Conservation (phyloP, 805 yeast genomes). For the Wickerhamiella musiphila region DNA sequence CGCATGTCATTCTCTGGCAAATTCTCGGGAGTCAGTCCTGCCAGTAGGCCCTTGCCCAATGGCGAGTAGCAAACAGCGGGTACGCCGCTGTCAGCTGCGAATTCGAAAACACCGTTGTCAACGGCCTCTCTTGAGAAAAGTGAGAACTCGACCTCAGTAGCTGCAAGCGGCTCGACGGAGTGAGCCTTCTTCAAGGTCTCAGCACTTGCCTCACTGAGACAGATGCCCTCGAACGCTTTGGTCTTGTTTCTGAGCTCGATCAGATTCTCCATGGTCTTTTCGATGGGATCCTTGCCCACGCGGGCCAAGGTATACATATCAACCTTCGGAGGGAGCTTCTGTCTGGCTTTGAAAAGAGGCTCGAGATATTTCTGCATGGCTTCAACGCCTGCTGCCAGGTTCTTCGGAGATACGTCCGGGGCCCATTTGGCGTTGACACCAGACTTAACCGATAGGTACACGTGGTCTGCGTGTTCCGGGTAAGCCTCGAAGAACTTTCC, state of each 20-base stretch:
- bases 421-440: slow-evolving; percentile 26
- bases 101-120: slow-evolving; percentile 43
- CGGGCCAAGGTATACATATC: slow-evolving; percentile 63
- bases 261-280: slow-evolving; percentile 36
- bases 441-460: slow-evolving; percentile 54
- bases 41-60: slow-evolving; percentile 58
- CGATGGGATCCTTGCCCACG: slow-evolving; percentile 38
- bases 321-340: slow-evolving; percentile 11
- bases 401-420: slow-evolving; percentile 37
- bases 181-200: slow-evolving; percentile 43
- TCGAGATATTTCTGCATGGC: slow-evolving; percentile 17
- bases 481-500: slow-evolving; percentile 38
- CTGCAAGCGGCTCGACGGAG: slow-evolving; percentile 36
- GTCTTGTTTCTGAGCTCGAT: slow-evolving; percentile 23
- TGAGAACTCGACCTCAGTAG: slow-evolving; percentile 68
- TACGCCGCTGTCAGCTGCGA: slow-evolving; percentile 38
- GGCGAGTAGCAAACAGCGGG: slow-evolving; percentile 75
- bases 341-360: slow-evolving; percentile 14
- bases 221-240: slow-evolving; percentile 47
- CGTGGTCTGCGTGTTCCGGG: slow-evolving; percentile 39
- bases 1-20: slow-evolving; percentile 43
- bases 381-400: slow-evolving; percentile 32
- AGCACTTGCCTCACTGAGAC: slow-evolving; percentile 57
- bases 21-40: slow-evolving; percentile 36
- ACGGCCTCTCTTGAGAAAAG: slow-evolving; percentile 47